Percentiles rank a stretch among this genome's conserved stretches.
phyloP scores from a whole-genome alignment of 176 grass and related monocot genomes.

The Oryza coarctata region DNA sequence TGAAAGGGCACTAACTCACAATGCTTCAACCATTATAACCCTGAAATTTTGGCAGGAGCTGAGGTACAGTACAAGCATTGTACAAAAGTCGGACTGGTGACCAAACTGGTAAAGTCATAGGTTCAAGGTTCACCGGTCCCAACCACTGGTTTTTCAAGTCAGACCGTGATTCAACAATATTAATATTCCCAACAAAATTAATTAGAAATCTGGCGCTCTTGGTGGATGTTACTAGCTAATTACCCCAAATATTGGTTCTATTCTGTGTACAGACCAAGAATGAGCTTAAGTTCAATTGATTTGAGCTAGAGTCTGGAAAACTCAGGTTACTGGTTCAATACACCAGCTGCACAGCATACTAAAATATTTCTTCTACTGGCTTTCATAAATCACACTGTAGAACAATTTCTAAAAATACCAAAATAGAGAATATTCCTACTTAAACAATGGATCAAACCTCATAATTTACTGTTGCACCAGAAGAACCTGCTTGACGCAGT shows the following conservation, averaged over 20 bases:
- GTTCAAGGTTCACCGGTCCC: background rate
- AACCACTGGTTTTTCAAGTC: background rate
- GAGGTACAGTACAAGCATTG: background rate
- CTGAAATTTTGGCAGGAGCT: background rate
- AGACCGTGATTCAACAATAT: background rate
- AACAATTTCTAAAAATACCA: background rate
- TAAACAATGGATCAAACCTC: constrained; percentile 40
- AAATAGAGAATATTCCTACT: background rate
- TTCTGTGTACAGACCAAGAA: background rate
- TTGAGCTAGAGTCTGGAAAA: too few relatives aligned
- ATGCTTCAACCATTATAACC: background rate
- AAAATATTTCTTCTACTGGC: background rate
- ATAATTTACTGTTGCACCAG: constrained; percentile 58
- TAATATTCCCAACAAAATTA: too few relatives aligned
- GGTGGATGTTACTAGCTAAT: too few relatives aligned
- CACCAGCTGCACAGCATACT: background rate
- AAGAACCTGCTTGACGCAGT: constrained; percentile 46
- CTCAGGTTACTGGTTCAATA: background rate
- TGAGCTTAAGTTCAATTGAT: too few relatives aligned
- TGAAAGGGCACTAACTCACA: background rate
- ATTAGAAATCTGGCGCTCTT: too few relatives aligned
- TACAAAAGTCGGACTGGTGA: background rate
- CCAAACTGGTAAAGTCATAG: background rate
- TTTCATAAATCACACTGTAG: background rate
- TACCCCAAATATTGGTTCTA: background rate